Percentiles rank a stretch among this genome's conserved stretches.
Conservation (phyloP, 108 stramenopile genomes). For the Nitzschia sp. region DNA sequence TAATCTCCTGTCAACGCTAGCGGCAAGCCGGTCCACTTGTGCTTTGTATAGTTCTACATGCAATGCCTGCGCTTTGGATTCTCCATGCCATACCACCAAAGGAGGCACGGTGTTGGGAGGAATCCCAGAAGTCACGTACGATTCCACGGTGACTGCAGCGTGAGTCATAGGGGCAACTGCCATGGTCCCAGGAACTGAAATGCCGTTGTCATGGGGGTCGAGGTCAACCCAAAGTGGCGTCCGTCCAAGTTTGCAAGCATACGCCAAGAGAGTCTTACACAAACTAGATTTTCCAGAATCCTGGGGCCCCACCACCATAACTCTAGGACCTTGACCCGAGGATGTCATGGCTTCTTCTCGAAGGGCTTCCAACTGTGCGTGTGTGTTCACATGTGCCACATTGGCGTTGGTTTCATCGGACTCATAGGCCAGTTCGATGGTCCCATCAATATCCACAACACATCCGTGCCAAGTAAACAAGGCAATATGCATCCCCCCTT, state of each 20-base stretch:
- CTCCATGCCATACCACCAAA: conserved; percentile 77
- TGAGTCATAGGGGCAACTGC: conserved; percentile 58
- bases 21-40: conserved; percentile 65
- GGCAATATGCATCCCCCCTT: conserved; percentile 68
- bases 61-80: not conserved
- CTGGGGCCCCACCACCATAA: conserved; percentile 72
- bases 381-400: conserved; percentile 86
- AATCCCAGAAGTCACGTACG: conserved; percentile 59
- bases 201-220: conserved; percentile 73
- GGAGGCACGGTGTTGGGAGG: conserved; percentile 47
- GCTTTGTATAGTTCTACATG: conserved; percentile 72
- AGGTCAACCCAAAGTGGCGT: conserved; percentile 80
- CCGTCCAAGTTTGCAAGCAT: conserved; percentile 81
- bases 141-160: conserved; percentile 54
- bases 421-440: conserved; percentile 53
- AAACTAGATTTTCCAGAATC: conserved; percentile 85
- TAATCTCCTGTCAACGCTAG: conserved; percentile 56
- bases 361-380: conserved; percentile 88
- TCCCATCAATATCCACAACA: conserved; percentile 52
- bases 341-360: conserved; percentile 65
- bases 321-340: conserved; percentile 62
- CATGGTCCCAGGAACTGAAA: conserved; percentile 74
- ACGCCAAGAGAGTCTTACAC: conserved; percentile 62
- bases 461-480: conserved; percentile 92
- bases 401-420: conserved; percentile 77